phyloP scores from a whole-genome alignment of 805 yeast genomes.

The Candida montana region DNA sequence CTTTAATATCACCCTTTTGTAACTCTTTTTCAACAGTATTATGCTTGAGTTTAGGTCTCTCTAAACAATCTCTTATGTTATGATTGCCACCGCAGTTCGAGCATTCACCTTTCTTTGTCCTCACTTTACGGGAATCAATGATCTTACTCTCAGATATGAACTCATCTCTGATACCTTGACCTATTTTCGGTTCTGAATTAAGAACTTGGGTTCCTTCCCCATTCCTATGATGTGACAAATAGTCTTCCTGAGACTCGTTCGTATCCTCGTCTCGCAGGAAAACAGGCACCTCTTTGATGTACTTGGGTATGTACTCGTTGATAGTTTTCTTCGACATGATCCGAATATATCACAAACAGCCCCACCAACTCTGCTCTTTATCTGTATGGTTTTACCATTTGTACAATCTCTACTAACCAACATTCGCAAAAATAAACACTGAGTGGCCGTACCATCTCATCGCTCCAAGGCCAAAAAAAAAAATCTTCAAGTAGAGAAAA shows the following conservation, averaged over 20 bases:
- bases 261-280: conserved; percentile 25
- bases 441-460: conserved; percentile 8
- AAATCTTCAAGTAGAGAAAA: not conserved
- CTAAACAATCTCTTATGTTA: conserved; percentile 49
- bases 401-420: too few species aligned
- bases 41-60: conserved; percentile 41
- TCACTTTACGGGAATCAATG: too few species aligned
- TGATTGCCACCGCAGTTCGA: conserved; percentile 58
- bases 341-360: too few species aligned
- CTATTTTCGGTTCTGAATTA: conserved; percentile 46
- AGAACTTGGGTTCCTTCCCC: conserved; percentile 23
- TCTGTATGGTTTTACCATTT: not conserved
- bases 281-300: conserved; percentile 37
- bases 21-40: conserved; percentile 12
- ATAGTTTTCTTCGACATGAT: conserved; percentile 5
- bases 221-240: conserved; percentile 52
- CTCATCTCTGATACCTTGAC: conserved; percentile 52
- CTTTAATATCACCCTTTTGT: conserved; percentile 7
- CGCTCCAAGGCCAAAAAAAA: conserved; percentile 1
- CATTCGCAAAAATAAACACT: not conserved
- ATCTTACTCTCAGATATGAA: conserved; percentile 21
- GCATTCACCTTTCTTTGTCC: conserved; percentile 34
- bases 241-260: conserved; percentile 30
- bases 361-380: too few species aligned
- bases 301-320: conserved; percentile 36